These are phyloP conservation scores for Sporopachydermia quercuum DNA, from an alignment of 805 yeast species.

Conservation along the genomic window DNA sequence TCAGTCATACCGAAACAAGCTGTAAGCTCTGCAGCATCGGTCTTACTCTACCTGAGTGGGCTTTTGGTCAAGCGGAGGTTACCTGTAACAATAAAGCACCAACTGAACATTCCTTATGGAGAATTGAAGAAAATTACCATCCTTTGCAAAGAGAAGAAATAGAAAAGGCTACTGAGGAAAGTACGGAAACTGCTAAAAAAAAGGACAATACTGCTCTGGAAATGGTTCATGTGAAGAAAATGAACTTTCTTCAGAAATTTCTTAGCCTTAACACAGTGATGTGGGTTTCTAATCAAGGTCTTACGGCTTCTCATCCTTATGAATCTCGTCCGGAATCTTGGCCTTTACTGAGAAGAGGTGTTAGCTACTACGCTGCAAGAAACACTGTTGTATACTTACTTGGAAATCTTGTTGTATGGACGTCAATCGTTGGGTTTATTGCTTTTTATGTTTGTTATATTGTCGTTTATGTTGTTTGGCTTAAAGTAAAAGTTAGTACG, in stretches of 20 bases:
- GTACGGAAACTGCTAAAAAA: background rate
- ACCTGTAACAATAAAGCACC: constrained; percentile 69
- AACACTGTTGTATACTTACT: constrained; percentile 36
- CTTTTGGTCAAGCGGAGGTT: constrained; percentile 73
- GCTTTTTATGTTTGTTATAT: constrained; percentile 14
- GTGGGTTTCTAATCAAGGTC: constrained; percentile 32
- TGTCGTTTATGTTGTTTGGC: constrained; percentile 11
- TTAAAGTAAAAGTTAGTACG: background rate
- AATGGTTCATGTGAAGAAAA: constrained; percentile 18
- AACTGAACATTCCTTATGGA: constrained; percentile 55
- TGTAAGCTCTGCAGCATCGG: constrained; percentile 69
- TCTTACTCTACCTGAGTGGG: constrained; percentile 72
- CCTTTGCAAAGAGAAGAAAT: constrained; percentile 21
- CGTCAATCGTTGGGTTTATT: constrained; percentile 24
- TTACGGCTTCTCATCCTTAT: constrained; percentile 33
- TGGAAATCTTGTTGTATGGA: constrained; percentile 52
- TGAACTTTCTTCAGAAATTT: constrained; percentile 35
- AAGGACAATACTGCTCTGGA: constrained; percentile 12
- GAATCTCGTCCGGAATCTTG: constrained; percentile 46
- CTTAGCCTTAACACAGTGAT: constrained; percentile 41
- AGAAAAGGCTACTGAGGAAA: background rate
- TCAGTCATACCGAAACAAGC: constrained; percentile 48
- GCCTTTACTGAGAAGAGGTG: constrained; percentile 47
- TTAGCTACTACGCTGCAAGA: constrained; percentile 35
- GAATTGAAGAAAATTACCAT: constrained; percentile 49